phyloP scores from a whole-genome alignment of 179 eudicot species.

The Camellia oleifera region DNA sequence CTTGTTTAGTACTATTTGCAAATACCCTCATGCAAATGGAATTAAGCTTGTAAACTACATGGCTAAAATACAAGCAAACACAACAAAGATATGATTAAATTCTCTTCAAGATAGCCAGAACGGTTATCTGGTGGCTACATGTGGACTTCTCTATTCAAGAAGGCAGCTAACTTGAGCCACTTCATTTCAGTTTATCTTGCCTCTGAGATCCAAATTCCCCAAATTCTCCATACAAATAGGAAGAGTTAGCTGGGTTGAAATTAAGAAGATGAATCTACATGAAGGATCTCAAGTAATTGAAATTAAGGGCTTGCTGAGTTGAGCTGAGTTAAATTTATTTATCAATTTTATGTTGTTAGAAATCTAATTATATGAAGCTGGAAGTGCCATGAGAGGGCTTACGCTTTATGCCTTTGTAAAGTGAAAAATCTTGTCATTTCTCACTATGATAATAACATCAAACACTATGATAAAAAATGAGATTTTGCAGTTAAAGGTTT shows the following conservation, averaged over 20 bases:
- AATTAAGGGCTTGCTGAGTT: background rate
- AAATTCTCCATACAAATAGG: background rate
- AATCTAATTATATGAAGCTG: too few relatives aligned
- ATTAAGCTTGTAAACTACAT: background rate
- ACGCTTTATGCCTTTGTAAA: background rate
- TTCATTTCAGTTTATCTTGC: background rate
- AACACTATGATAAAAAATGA: background rate
- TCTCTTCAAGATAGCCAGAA: background rate
- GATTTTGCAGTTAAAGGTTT: constrained; percentile 1
- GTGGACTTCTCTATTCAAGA: background rate
- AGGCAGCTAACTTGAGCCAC: constrained; percentile 5
- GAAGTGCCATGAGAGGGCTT: background rate
- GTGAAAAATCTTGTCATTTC: background rate
- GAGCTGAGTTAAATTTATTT: background rate
- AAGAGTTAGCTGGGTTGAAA: background rate
- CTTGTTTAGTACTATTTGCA: background rate
- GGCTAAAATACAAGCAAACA: background rate
- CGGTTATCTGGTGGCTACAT: background rate
- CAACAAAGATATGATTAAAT: background rate
- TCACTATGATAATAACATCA: too few relatives aligned
- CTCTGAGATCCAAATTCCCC: background rate
- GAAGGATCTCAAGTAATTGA: background rate
- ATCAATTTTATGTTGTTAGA: too few relatives aligned
- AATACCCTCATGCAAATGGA: background rate
- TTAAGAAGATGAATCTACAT: background rate